phyloP scores from a whole-genome alignment of 768 basidiomycete species.

The Russula ochroleuca region DNA sequence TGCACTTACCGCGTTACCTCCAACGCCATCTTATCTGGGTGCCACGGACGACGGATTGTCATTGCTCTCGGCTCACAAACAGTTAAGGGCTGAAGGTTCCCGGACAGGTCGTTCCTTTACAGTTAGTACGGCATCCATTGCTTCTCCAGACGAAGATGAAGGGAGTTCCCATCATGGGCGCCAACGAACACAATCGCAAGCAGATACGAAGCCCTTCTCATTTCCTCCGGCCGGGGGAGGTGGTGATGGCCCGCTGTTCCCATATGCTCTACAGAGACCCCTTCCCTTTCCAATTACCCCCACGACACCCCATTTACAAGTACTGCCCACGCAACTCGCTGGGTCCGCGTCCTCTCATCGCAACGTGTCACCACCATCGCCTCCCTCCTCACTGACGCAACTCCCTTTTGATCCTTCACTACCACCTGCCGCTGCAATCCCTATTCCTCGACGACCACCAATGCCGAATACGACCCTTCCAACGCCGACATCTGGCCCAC shows the following conservation, averaged over 20 bases:
- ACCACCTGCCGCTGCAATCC: constrained; percentile 4
- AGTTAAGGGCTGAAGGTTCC: constrained; percentile 22
- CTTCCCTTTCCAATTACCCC: constrained; percentile 23
- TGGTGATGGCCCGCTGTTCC: constrained; percentile 6
- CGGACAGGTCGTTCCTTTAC: constrained; percentile 20
- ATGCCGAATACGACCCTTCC: constrained; percentile 30
- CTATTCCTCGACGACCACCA: constrained; percentile 29
- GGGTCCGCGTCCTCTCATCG: background rate
- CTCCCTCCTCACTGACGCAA: background rate
- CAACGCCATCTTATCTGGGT: constrained; percentile 6
- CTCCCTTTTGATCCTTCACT: background rate
- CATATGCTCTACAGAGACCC: constrained; percentile 17
- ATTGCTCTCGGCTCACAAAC: constrained; percentile 20
- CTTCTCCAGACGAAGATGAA: constrained; percentile 18
- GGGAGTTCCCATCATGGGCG: constrained; percentile 13
- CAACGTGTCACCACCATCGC: background rate
- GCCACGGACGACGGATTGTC: constrained; percentile 15
- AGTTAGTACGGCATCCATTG: constrained; percentile 2
- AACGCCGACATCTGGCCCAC: constrained; percentile 20
- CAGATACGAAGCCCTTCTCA: constrained; percentile 14
- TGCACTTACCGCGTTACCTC: constrained; percentile 5
- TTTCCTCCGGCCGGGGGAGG: constrained; percentile 10
- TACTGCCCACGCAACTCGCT: background rate
- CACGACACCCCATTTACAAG: background rate
- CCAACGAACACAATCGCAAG: constrained; percentile 13